Base-by-base conservation (phyloP, 106 monocot species). In the Triglochin maritima region DNA sequence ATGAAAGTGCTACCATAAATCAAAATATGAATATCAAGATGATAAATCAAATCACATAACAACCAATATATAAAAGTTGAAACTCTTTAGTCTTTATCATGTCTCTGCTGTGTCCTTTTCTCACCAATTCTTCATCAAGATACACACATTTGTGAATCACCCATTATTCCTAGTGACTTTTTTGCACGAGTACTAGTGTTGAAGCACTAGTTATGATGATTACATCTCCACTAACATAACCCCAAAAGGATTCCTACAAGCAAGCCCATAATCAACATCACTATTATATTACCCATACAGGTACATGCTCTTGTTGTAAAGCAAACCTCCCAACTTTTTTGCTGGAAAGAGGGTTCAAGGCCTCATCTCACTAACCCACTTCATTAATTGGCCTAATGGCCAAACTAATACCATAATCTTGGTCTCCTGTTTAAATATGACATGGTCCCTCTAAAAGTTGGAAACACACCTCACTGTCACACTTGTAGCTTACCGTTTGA, bases 221-320 rank as follows among this genome's bases (percentile, higher is more conserved):
- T 64, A 64, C 3, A 49, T 64, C 16, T 50, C 46, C 50, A 58
- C 15, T 52, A 46, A 10, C 57, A 11, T 9, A 53, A 58, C 9
- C 46, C 12, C 42, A 77, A 49, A 59, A 56, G 51, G 71, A 58
- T 77, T 66, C 59, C 68, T 66, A 10, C 60, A 68, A 13, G 14
- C 17, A 64, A 64, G 14, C 64, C 64, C 49, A 64, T 64, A 64
- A 64, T 64, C 48, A 17, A 17, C n/a, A 15, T 29, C 15, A 46
- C 48, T 3, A 16, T 49, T n/a, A 48, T 49, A 5, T 9, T 13
- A 8, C 12, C 13, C 7, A 49, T 15, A 61, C n/a, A 63, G 49
- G 41, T 17, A 29, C 41, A 4, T 41, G 17, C 4, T 46, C 11
- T 13, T 54, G 45, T 64, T 12, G 64, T 49, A 64, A 64, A 64